Evolutionary conservation across 2,329 filamentous ascomycete genomes (phyloP), one percentile per base, ranked within the genome.

Genomic region (Rasamsonia emersonii): DNA sequence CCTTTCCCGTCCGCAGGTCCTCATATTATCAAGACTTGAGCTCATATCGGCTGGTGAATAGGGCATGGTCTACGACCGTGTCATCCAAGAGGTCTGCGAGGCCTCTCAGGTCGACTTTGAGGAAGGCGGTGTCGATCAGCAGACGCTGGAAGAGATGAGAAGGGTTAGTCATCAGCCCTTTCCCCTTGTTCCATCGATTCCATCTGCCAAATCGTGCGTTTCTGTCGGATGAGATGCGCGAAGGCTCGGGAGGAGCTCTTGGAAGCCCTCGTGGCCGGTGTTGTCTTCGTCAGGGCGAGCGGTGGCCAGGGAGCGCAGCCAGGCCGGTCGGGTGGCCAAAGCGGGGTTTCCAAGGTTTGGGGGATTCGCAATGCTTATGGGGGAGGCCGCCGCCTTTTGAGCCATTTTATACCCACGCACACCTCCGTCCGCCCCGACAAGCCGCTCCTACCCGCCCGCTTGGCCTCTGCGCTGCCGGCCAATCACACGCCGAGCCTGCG

Each of bases 41-140:
- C 54, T 59, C 39, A 58, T 48, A 17, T 19, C 23, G 27, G 43
- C 38, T 33, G 31, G 39, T 46, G 37, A 38, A 49, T 41, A 78
- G 67, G 91, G 91, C 51, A 65, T 67, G 45, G 80, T 96, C 53
- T 98, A 95, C 54, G 70, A 80, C 41, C 85, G 91, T 65, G 86
- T 98, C 56, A 85, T 96, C 61, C 81, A 89, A 49, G 82, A 83
- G 66, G 88, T 98, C 54, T 84, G 95, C 61, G 82, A 89, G 49
- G 79, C 80, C 46, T 95, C 89, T 53, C 76, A 84, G 53, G 83
- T 89, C 53, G 91, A 96, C 63, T 96, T 98, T 58, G 91, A 98
- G 61, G 91, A 98, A 65, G 86, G 82, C 48, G 91, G 91, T 50
- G 82, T 96, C 44, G 86, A 93, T 50, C 82, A 89, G 58, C 70